These are phyloP conservation scores for Hortaea sp. DNA, from an alignment of 2,329 filamentous ascomycete genomes.

Conservation along the genomic window DNA sequence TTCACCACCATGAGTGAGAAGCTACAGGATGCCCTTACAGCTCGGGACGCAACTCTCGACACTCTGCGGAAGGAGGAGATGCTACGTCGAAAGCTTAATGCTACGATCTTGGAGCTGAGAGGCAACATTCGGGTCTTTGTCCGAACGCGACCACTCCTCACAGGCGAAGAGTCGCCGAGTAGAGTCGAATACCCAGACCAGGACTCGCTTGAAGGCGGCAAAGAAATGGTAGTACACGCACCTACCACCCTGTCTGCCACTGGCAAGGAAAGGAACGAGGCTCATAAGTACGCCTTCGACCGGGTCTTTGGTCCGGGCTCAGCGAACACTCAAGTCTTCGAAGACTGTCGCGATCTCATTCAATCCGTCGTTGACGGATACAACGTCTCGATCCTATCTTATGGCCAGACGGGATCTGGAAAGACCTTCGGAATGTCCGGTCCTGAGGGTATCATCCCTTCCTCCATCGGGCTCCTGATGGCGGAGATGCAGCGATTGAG, in stretches of 20 bases:
- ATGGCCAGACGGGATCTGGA: slow-evolving; percentile 92
- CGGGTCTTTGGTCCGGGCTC: slow-evolving; percentile 74
- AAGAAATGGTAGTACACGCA: slow-evolving; percentile 75
- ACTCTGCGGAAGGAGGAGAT: slow-evolving; percentile 89
- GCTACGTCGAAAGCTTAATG: slow-evolving; percentile 81
- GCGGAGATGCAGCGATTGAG: slow-evolving; percentile 71
- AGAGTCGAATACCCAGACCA: slow-evolving; percentile 68
- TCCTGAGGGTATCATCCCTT: slow-evolving; percentile 85
- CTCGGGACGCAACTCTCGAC: slow-evolving; percentile 60
- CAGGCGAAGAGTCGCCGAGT: slow-evolving; percentile 53
- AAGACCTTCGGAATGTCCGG: slow-evolving; percentile 97
- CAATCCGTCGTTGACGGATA: slow-evolving; percentile 95
- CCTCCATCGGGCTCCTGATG: slow-evolving; percentile 88
- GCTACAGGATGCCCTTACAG: slow-evolving; percentile 64
- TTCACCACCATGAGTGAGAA: slow-evolving; percentile 73
- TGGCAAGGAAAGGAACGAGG: slow-evolving; percentile 65
- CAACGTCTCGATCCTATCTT: slow-evolving; percentile 98
- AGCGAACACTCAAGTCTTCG: slow-evolving; percentile 80
- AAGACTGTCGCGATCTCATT: slow-evolving; percentile 91
- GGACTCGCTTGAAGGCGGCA: slow-evolving; percentile 60
- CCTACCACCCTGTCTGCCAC: slow-evolving; percentile 76
- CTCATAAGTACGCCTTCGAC: slow-evolving; percentile 81
- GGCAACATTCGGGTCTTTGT: slow-evolving; percentile 99
- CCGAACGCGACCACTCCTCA: slow-evolving; percentile 68
- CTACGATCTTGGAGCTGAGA: slow-evolving; percentile 94